These are phyloP conservation scores for Aphanomyces stellatus DNA, from an alignment of 352 stramenopile species.

Conservation along the genomic window DNA sequence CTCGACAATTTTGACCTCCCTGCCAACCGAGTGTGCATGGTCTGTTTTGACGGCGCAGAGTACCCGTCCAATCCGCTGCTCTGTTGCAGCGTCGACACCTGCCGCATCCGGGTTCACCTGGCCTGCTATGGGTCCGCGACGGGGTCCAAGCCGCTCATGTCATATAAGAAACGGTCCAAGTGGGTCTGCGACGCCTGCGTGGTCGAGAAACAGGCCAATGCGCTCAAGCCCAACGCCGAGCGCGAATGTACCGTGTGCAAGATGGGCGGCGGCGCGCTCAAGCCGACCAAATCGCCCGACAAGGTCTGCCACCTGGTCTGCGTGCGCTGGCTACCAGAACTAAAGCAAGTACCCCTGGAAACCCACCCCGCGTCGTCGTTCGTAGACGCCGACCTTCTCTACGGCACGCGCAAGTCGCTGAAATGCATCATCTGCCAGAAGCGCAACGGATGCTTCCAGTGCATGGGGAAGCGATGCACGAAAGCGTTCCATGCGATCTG, in stretches of 20 bases:
- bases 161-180: conserved; percentile 28
- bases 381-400: conserved; percentile 54
- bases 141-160: conserved; percentile 22
- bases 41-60: conserved; percentile 65
- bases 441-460: conserved; percentile 82
- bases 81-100: conserved; percentile 35
- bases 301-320: conserved; percentile 81
- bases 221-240: conserved; percentile 12
- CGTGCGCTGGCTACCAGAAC: conserved; percentile 81
- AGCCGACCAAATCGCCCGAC: conserved; percentile 41
- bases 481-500: conserved; percentile 78
- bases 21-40: conserved; percentile 20
- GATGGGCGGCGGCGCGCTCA: conserved; percentile 75
- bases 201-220: background rate
- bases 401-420: conserved; percentile 57
- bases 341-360: conserved; percentile 55
- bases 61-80: conserved; percentile 51
- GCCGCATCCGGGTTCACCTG: conserved; percentile 57
- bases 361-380: conserved; percentile 37
- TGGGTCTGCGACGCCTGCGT: conserved; percentile 68
- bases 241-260: conserved; percentile 41
- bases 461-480: conserved; percentile 71
- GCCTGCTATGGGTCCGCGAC: conserved; percentile 53
- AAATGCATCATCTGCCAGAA: conserved; percentile 76
- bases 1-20: background rate